Conservation (phyloP, 768 basidiomycete genomes). For the Phaeotremella skinneri region DNA sequence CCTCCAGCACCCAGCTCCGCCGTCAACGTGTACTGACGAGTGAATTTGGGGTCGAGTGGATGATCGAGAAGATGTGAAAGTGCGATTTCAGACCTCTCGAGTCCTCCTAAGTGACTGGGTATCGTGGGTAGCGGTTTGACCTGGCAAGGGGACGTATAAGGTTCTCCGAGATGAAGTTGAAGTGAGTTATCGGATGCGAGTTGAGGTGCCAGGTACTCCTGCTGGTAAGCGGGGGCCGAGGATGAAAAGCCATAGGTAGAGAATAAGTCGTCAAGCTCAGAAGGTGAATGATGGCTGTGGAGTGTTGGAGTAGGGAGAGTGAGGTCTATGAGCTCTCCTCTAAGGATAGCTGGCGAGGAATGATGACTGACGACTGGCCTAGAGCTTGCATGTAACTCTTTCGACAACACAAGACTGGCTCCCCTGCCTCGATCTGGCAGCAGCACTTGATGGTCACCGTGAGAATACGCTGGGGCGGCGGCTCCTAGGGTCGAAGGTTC, state of each 20-base stretch:
- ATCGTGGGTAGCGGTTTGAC: conserved; percentile 5
- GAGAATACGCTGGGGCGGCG: no score
- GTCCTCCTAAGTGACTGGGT: conserved; percentile 3
- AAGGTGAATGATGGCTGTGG: not conserved
- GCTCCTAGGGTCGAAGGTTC: no score
- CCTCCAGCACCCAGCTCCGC: conserved; percentile 75
- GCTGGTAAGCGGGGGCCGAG: not conserved
- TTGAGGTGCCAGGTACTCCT: not conserved
- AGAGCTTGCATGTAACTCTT: no score
- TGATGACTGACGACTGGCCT: not conserved
- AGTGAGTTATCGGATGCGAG: conserved; percentile 1
- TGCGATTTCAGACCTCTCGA: conserved; percentile 22
- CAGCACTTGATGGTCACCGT: no score
- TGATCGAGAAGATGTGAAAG: conserved; percentile 28
- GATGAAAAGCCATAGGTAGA: not conserved
- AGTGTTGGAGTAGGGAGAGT: not conserved
- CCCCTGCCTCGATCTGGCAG: no score
- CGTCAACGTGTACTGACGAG: conserved; percentile 42
- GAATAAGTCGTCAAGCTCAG: not conserved
- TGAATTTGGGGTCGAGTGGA: conserved; percentile 40
- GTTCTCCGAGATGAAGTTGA: conserved; percentile 10
- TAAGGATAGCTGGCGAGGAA: not conserved
- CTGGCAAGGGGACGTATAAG: conserved; percentile 14
- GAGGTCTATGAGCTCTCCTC: not conserved
- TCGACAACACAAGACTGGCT: no score